These are phyloP conservation scores for Camellia lanceoleosa DNA, from an alignment of 148 eudicot species.

Conservation along the genomic window DNA sequence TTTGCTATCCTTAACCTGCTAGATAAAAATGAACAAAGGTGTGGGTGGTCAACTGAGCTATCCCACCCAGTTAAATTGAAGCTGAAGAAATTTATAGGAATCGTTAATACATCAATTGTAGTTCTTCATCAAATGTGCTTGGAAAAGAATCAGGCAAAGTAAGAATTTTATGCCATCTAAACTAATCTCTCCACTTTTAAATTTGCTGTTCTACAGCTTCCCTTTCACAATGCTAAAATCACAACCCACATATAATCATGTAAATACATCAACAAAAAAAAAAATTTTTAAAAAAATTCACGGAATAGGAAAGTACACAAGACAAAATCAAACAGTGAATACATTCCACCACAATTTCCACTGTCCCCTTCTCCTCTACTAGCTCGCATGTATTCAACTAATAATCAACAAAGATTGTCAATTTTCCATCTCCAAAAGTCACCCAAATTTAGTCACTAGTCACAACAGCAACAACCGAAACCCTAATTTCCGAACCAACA, in stretches of 20 bases:
- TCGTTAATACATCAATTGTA: background rate
- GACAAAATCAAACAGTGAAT: background rate
- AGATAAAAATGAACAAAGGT: too few species aligned
- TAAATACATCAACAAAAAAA: background rate
- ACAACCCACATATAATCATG: background rate
- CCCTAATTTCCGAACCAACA: constrained; percentile 2
- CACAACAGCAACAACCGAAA: background rate
- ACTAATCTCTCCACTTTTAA: background rate
- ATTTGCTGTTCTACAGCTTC: background rate
- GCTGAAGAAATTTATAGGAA: background rate
- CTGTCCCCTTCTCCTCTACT: background rate
- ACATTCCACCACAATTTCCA: background rate
- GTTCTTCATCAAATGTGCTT: background rate
- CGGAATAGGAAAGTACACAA: background rate
- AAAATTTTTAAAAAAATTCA: background rate
- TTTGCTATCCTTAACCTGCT: too few species aligned
- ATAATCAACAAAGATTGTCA: background rate
- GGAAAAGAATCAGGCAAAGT: background rate
- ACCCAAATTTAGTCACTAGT: background rate
- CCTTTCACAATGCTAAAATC: background rate
- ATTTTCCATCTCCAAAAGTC: background rate
- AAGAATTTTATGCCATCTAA: background rate
- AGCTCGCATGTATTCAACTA: background rate
- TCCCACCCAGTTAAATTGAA: too few species aligned
- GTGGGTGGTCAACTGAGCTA: too few species aligned